Percentiles rank a stretch among this genome's conserved stretches.
Conservation (phyloP, 2,329 filamentous ascomycete genomes). For the Leptographium wingfieldii region DNA sequence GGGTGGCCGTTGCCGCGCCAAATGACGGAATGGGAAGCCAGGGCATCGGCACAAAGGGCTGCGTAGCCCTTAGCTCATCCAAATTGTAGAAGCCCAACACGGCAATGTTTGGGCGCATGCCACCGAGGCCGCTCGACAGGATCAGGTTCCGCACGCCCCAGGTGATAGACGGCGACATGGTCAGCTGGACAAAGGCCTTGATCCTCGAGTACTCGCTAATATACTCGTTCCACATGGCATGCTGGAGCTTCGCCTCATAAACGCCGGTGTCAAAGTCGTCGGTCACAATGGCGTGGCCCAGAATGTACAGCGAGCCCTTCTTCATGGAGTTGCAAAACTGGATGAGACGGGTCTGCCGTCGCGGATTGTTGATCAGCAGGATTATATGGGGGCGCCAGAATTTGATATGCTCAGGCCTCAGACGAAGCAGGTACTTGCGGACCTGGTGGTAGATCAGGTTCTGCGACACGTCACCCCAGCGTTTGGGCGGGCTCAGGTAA, state of each 20-base stretch:
- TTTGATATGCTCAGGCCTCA: conserved; percentile 81
- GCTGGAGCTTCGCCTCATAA: conserved; percentile 68
- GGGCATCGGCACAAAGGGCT: conserved; percentile 34
- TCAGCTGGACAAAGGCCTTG: conserved; percentile 80
- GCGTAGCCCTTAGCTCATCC: conserved; percentile 55
- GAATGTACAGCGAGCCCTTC: conserved; percentile 72
- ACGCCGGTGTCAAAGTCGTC: conserved; percentile 69
- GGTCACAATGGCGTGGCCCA: conserved; percentile 80
- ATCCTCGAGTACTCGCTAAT: conserved; percentile 72
- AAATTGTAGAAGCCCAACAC: conserved; percentile 71
- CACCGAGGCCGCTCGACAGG: conserved; percentile 67
- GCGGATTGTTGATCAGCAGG: conserved; percentile 68
- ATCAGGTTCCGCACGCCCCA: conserved; percentile 81
- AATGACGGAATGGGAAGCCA: conserved; percentile 6
- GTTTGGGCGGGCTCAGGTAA: conserved; percentile 72
- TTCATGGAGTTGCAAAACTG: conserved; percentile 88
- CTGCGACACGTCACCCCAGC: conserved; percentile 84
- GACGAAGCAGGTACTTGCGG: conserved; percentile 71
- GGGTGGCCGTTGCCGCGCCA: conserved; percentile 12
- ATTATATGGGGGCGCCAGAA: conserved; percentile 88
- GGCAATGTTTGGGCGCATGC: conserved; percentile 82
- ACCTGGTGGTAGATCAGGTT: conserved; percentile 80
- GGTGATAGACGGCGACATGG: conserved; percentile 68
- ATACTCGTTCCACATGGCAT: conserved; percentile 72
- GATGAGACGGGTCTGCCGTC: conserved; percentile 71